A percentile compares a stretch with the other conserved stretches of the same genome.
These are phyloP conservation scores for Pseudohalonectria lignicola DNA, from an alignment of 2,329 filamentous ascomycete genomes.

Conservation along the genomic window DNA sequence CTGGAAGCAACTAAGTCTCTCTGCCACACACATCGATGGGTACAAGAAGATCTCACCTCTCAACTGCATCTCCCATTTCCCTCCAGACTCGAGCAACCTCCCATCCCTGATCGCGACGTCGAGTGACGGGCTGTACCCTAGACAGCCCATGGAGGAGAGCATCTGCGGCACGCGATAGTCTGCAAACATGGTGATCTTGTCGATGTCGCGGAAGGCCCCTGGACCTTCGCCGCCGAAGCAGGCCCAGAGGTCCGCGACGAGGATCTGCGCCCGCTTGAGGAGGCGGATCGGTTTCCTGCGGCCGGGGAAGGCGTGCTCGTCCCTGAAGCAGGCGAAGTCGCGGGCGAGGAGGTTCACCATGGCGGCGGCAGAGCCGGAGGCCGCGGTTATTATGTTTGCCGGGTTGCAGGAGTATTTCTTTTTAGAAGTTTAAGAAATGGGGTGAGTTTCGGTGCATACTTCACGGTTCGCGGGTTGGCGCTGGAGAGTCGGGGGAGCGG, in stretches of 20 bases:
- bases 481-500: neutral
- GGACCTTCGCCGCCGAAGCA: constrained; percentile 68
- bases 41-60: constrained; percentile 44
- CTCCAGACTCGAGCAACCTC: constrained; percentile 57
- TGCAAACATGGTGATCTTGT: constrained; percentile 96
- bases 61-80: constrained; percentile 75
- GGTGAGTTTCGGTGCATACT: constrained; percentile 9
- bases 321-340: constrained; percentile 77
- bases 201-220: constrained; percentile 79
- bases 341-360: constrained; percentile 78
- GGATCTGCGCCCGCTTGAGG: constrained; percentile 89
- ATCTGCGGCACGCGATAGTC: constrained; percentile 97
- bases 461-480: too few species aligned
- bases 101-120: constrained; percentile 57
- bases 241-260: constrained; percentile 94
- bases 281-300: constrained; percentile 60
- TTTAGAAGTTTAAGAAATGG: too few species aligned
- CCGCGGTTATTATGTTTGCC: constrained; percentile 59
- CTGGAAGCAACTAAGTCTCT: too few species aligned
- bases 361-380: constrained; percentile 67
- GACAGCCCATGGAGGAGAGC: constrained; percentile 68
- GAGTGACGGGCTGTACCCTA: constrained; percentile 75
- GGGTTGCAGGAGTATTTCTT: constrained; percentile 71
- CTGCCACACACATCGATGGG: too few species aligned
- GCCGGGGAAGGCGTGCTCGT: constrained; percentile 66